Evolutionary conservation across 2,329 filamentous ascomycete genomes (phyloP), one percentile per base, ranked within the genome.

Genomic region (Niveomyces coronatus): DNA sequence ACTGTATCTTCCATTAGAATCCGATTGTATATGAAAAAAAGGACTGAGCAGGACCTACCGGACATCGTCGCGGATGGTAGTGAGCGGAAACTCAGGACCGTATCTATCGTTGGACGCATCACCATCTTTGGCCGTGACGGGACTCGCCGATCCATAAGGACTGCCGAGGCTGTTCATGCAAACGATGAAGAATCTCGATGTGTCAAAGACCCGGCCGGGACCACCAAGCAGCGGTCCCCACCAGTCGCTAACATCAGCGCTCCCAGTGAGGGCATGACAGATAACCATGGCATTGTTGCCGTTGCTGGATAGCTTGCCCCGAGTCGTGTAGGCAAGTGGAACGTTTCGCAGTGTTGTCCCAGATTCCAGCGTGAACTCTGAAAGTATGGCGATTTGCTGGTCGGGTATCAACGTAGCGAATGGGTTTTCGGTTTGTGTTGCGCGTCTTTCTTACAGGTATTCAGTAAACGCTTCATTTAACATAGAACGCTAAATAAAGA

Each of bases 61-160:
- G 37, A 96, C 89, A 64, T 98, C 91, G 56, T 98, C 91, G 47
- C 89, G 73, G 46, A 98, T 85, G 0, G 91, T 96, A 1, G 91
- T 95, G 46, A 98, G 65, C 32, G 91, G 91, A 49, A 98, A 98
- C 54, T 98, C 91, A 1, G 91, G 91, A 0, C 91, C 91, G 54
- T 98, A 98, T 49, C 75, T 74, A 14, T 76, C 87, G 45, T 84
- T 78, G 36, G 67, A 67, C 13, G 72, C 63, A 50, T 93, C 76
- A 11, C 87, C 87, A 53, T 95, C 81, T 58, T 85, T 93, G 49
- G 79, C 80, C 2, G 91, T 98, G 37, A 89, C 84, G 1, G 85
- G 85, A 55, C 85, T 89, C n/a, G 83, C 84, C 41, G 82, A 85
- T 20, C 85, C 85, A 53, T 93, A 93, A 0, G 85, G 85, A 51